A percentile compares a stretch with the other conserved stretches of the same genome.
These are phyloP conservation scores for Alternaria novae-zelandiae DNA, from an alignment of 2,329 filamentous ascomycete genomes.

Conservation along the genomic window DNA sequence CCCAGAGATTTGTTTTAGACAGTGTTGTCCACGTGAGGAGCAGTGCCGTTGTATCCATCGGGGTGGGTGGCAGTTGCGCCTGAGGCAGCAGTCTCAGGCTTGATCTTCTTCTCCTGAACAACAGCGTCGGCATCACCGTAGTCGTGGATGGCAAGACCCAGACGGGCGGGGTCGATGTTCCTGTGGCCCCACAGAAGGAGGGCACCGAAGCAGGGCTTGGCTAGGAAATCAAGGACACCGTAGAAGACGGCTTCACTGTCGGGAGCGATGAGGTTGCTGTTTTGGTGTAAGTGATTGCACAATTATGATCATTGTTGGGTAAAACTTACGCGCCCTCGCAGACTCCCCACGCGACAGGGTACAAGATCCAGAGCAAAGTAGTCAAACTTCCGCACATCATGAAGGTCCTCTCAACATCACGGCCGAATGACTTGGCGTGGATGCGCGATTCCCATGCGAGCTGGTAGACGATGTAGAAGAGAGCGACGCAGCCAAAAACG, in stretches of 20 bases:
- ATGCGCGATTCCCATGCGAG: conserved; percentile 63
- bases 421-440: conserved; percentile 63
- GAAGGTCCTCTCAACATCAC: conserved; percentile 61
- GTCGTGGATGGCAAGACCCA: conserved; percentile 61
- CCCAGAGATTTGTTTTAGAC: not conserved
- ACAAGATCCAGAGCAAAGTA: conserved; percentile 68
- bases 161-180: conserved; percentile 63
- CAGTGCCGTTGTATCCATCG: not conserved
- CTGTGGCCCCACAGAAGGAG: conserved; percentile 68
- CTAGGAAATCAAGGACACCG: conserved; percentile 68
- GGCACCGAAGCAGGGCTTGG: conserved; percentile 68
- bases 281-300: not conserved
- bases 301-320: too few relatives aligned
- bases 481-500: conserved; percentile 58
- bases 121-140: conserved; percentile 52
- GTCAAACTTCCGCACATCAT: conserved; percentile 64
- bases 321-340: conserved; percentile 54
- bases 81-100: not conserved
- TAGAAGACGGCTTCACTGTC: conserved; percentile 74
- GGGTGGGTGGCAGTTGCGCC: not conserved
- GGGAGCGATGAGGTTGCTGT: conserved; percentile 69
- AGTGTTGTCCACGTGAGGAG: not conserved
- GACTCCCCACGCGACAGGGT: conserved; percentile 67
- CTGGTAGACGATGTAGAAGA: conserved; percentile 67
- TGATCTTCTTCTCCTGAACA: conserved; percentile 33